Evolutionary conservation across 2,329 filamentous ascomycete genomes (phyloP).

Genomic region (Penicillium sp.): DNA sequence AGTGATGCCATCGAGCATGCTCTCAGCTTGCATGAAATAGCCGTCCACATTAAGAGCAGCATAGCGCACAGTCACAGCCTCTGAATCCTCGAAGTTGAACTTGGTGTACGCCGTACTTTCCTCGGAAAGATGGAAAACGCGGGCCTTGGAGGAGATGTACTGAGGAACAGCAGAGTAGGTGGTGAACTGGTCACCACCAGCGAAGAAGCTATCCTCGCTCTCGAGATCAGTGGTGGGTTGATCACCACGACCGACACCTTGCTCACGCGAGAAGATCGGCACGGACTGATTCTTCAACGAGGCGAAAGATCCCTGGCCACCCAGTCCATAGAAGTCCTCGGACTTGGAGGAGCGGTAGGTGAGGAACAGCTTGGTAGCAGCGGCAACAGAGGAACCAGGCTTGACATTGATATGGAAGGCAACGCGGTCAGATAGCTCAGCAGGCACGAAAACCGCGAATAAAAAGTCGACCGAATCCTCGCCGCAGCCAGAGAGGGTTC

Average conservation of each 20-base stretch:
- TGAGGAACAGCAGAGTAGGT: conserved; percentile 39
- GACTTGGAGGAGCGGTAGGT: conserved; percentile 23
- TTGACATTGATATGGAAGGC: conserved; percentile 21
- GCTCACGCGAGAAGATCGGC: conserved; percentile 30
- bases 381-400: conserved; percentile 4
- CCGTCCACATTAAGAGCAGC: conserved; percentile 19
- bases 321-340: conserved; percentile 32
- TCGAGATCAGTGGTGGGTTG: conserved; percentile 26
- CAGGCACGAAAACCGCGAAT: conserved; percentile 23
- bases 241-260: conserved; percentile 31
- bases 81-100: conserved; percentile 33
- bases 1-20: conserved; percentile 37
- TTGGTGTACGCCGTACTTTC: conserved; percentile 37
- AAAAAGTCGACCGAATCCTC: conserved; percentile 13
- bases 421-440: conserved; percentile 23
- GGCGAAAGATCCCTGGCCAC: conserved; percentile 29
- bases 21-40: conserved; percentile 27
- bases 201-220: conserved; percentile 24
- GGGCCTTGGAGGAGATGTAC: conserved; percentile 37
- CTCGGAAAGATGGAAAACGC: conserved; percentile 33
- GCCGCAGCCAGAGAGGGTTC: conserved; percentile 23
- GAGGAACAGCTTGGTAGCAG: conserved; percentile 22
- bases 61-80: conserved; percentile 26
- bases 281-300: conserved; percentile 32
- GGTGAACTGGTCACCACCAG: conserved; percentile 37